Base-by-base conservation (phyloP, 495 filamentous ascomycete genomes). In the Lasiosphaeria ovina region DNA sequence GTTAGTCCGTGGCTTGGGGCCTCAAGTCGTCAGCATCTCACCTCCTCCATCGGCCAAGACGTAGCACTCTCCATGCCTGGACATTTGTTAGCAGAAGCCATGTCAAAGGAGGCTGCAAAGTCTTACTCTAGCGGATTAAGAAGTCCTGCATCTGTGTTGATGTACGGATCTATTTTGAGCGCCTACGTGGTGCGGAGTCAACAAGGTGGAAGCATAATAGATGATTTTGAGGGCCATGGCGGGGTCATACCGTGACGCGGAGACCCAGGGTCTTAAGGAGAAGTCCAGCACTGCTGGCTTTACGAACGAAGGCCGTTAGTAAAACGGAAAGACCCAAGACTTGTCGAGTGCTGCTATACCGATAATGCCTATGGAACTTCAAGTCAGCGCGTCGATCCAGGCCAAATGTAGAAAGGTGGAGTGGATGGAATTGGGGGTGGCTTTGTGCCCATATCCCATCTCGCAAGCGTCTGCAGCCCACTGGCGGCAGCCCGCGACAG, bases 191-290 rank as follows among this genome's bases (percentile, higher is more conserved):
- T 42, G 38, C 3, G 38, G 38, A 8, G 38, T 42, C 7, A 42
- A 2, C 38, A 12, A 42, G 38, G 38, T 42, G 38, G 24, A 24
- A 24, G 24, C 24, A 24, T 2, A 24, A 24, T 24, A 24, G 1
- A 24, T 24, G 24, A 24, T 24, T 42, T 42, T 7, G 38, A 12
- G 12, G 12, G 38, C 12, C 7, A 12, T 42, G 38, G 38, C 7
- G 38, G 38, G 7, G 35, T 9, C 60, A 56, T 63, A 69, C 64
- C 57, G 66, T 75, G 45, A 75, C 71, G 32, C 86, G 88, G 48
- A 90, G 77, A 50, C 92, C 92, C 57, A 84, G 79, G 2, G 91
- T 92, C 82, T 97, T 96, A 58, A 96, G 82, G 60, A 97, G 79
- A 38, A 66, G 54, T 40, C 62, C 66, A 36, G 59, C 60, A 34